These are phyloP conservation scores for Botryosphaeria dothidea DNA, from an alignment of 2,329 filamentous ascomycete genomes.

Conservation along the genomic window DNA sequence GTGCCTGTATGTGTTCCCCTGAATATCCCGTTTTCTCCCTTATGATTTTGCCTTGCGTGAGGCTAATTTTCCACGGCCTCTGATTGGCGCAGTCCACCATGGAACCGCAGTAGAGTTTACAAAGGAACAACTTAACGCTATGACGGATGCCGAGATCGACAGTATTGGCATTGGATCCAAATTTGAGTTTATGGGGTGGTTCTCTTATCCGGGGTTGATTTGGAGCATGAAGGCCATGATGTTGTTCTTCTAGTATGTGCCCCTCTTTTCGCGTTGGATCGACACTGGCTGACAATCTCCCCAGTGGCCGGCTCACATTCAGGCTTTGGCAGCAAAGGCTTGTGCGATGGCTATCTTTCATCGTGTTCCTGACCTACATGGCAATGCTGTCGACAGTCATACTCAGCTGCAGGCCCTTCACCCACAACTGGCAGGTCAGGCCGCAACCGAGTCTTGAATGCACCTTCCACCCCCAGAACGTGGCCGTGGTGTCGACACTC, in stretches of 20 bases:
- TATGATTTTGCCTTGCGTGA: too few species aligned
- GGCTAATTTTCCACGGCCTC: too few species aligned
- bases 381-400: slow-evolving; percentile 35
- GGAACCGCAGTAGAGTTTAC: slow-evolving; percentile 5
- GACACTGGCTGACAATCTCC: slow-evolving; percentile 18
- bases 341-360: slow-evolving; percentile 31
- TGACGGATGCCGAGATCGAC: not conserved
- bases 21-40: not conserved
- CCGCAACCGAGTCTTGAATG: slow-evolving; percentile 31
- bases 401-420: slow-evolving; percentile 29
- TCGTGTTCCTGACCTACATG: slow-evolving; percentile 30
- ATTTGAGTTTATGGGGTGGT: slow-evolving; percentile 10
- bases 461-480: slow-evolving; percentile 32
- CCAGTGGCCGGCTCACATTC: slow-evolving; percentile 33
- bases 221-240: slow-evolving; percentile 37
- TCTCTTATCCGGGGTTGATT: slow-evolving; percentile 36
- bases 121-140: not conserved
- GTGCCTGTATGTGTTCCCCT: not conserved
- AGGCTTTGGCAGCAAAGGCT: slow-evolving; percentile 32
- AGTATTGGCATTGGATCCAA: not conserved
- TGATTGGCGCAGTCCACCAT: not conserved
- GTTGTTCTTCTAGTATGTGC: slow-evolving; percentile 30
- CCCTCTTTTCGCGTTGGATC: slow-evolving; percentile 19
- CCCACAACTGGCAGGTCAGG: slow-evolving; percentile 31
- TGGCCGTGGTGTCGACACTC: slow-evolving; percentile 30